These are phyloP conservation scores for Salix viminalis DNA, from an alignment of 345 rosid genomes.

Conservation along the genomic window DNA sequence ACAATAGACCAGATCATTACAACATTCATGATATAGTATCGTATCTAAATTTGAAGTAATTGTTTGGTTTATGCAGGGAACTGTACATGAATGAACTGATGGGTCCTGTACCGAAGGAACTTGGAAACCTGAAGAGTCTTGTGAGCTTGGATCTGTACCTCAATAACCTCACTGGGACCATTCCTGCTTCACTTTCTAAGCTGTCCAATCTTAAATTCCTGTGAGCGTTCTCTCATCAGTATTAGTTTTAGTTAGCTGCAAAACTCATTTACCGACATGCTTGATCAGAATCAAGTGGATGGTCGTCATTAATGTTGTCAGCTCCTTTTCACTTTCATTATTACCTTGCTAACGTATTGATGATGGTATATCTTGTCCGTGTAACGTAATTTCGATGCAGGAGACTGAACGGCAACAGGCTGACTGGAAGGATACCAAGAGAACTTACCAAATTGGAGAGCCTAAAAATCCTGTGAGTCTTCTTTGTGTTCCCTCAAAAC, in stretches of 20 bases:
- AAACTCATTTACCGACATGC: background rate
- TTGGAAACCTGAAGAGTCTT: constrained; percentile 56
- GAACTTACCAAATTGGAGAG: constrained; percentile 50
- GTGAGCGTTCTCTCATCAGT: constrained; percentile 30
- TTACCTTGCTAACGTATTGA: background rate
- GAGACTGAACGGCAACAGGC: constrained; percentile 57
- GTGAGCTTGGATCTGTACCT: constrained; percentile 66
- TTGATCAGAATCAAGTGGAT: background rate
- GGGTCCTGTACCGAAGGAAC: constrained; percentile 56
- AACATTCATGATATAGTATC: background rate
- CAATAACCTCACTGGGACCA: constrained; percentile 54
- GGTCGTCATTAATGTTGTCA: background rate
- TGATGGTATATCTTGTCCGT: background rate
- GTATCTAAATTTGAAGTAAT: background rate
- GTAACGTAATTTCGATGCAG: constrained; percentile 29
- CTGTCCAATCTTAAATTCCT: constrained; percentile 61
- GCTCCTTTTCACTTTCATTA: background rate
- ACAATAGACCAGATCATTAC: background rate
- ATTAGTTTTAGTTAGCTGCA: background rate
- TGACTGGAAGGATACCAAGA: constrained; percentile 65
- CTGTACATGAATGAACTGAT: constrained; percentile 53
- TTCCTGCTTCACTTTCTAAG: constrained; percentile 57
- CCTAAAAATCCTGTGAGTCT: constrained; percentile 60
- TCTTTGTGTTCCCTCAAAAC: background rate
- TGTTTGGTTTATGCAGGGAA: constrained; percentile 42